Evolutionary conservation across 1,139 yeast genomes (phyloP).

Genomic region (Blastobotrys raffinosifermentans): DNA sequence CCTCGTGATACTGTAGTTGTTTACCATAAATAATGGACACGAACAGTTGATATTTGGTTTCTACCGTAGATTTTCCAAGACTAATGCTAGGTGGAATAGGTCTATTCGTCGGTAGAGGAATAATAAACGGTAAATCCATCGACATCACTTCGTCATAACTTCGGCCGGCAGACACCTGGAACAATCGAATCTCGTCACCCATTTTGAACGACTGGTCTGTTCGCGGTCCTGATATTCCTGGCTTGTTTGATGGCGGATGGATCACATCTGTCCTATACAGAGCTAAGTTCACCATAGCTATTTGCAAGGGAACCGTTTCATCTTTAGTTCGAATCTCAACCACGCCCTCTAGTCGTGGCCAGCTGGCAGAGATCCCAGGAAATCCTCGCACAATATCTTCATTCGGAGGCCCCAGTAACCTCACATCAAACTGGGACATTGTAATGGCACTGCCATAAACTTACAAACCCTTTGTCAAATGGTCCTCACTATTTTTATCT

Average conservation of each 20-base stretch:
- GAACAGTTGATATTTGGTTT: conserved; percentile 32
- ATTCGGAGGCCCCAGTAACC: conserved; percentile 35
- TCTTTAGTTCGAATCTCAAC: conserved; percentile 34
- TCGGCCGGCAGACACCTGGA: conserved; percentile 23
- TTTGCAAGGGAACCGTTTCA: conserved; percentile 21
- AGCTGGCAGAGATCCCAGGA: conserved; percentile 39
- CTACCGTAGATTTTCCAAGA: conserved; percentile 30
- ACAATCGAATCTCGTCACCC: conserved; percentile 29
- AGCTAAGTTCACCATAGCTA: conserved; percentile 32
- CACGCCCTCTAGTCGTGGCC: conserved; percentile 38
- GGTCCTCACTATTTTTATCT: not conserved
- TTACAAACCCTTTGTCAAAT: not conserved
- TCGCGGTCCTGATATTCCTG: conserved; percentile 29
- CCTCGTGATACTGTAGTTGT: conserved; percentile 24
- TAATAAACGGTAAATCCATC: conserved; percentile 36
- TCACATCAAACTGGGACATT: conserved; percentile 30
- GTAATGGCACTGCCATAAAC: not conserved
- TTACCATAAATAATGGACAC: conserved; percentile 29
- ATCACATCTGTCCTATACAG: conserved; percentile 37
- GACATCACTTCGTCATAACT: conserved; percentile 29
- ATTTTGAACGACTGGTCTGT: conserved; percentile 34
- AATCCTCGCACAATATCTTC: conserved; percentile 38
- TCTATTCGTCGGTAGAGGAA: conserved; percentile 31
- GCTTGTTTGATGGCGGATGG: conserved; percentile 31
- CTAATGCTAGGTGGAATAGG: conserved; percentile 35